Conservation (phyloP, 2,329 filamentous ascomycete genomes). For the Xylaria sp. region DNA sequence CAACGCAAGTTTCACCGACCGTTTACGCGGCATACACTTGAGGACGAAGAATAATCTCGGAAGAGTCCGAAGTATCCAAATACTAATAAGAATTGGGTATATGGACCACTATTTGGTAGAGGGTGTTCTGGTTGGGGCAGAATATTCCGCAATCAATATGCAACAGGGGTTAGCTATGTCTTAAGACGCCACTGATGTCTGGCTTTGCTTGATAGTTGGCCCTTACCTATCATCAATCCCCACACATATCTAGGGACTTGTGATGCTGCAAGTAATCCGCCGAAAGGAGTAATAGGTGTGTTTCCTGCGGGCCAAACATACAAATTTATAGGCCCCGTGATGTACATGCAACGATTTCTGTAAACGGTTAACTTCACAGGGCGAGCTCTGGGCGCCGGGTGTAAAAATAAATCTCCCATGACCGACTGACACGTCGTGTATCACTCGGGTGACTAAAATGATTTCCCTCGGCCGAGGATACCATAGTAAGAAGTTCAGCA, state of each 20-base stretch:
- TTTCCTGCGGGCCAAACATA: conserved; percentile 31
- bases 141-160: conserved; percentile 36
- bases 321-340: conserved; percentile 31
- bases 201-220: conserved; percentile 15
- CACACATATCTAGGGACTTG: conserved; percentile 32
- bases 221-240: conserved; percentile 24
- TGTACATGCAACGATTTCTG: conserved; percentile 38
- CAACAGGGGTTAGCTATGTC: conserved; percentile 29
- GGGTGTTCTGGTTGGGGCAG: not conserved
- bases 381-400: conserved; percentile 24
- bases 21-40: conserved; percentile 3
- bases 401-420: conserved; percentile 35
- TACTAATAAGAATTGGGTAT: conserved; percentile 19
- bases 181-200: conserved; percentile 28
- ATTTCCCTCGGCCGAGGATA: conserved; percentile 20
- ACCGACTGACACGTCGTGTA: conserved; percentile 33
- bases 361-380: conserved; percentile 39
- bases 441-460: conserved; percentile 8
- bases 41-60: conserved; percentile 33
- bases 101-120: not conserved
- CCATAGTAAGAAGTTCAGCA: conserved; percentile 1
- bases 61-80: conserved; percentile 26
- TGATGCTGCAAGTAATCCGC: conserved; percentile 30
- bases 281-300: conserved; percentile 8
- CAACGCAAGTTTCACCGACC: conserved; percentile 3